Evolutionary conservation across 495 filamentous ascomycete genomes (phyloP).

Genomic region (Letharia columbiana): DNA sequence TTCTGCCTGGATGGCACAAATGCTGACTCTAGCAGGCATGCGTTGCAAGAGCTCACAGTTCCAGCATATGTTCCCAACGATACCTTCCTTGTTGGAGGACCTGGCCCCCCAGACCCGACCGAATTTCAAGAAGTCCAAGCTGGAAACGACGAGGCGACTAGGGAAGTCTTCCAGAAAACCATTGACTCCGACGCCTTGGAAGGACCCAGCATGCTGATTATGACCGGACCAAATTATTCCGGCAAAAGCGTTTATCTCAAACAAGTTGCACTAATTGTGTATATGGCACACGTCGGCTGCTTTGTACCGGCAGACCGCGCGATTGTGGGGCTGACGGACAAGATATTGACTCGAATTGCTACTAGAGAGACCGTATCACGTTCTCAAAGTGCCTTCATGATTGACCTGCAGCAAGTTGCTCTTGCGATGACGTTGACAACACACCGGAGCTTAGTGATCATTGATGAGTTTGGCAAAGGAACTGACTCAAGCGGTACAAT

Average conservation of each 20-base stretch:
- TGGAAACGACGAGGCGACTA: background rate
- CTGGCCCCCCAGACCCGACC: conserved; percentile 21
- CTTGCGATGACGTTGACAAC: conserved; percentile 72
- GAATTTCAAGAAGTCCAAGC: background rate
- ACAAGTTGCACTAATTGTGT: conserved; percentile 82
- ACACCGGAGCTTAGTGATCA: conserved; percentile 65
- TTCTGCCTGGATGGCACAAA: background rate
- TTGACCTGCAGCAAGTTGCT: conserved; percentile 82
- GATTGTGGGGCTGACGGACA: conserved; percentile 81
- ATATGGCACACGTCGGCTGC: conserved; percentile 85
- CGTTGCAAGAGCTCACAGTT: conserved; percentile 82
- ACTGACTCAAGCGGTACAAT: conserved; percentile 57
- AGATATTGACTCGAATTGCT: conserved; percentile 80
- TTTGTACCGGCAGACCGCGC: conserved; percentile 79
- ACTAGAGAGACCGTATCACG: conserved; percentile 80
- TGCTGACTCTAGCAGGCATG: conserved; percentile 47
- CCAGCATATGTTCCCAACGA: conserved; percentile 82
- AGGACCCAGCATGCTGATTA: conserved; percentile 63
- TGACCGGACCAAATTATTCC: conserved; percentile 94
- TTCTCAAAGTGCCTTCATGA: conserved; percentile 87
- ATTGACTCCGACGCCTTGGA: background rate
- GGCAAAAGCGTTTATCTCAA: conserved; percentile 96
- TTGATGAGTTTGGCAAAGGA: conserved; percentile 96
- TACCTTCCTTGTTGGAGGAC: conserved; percentile 59
- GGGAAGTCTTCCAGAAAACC: background rate